Base-by-base conservation (phyloP, 106 monocot genomes). In the Apostasia shenzhenica region DNA sequence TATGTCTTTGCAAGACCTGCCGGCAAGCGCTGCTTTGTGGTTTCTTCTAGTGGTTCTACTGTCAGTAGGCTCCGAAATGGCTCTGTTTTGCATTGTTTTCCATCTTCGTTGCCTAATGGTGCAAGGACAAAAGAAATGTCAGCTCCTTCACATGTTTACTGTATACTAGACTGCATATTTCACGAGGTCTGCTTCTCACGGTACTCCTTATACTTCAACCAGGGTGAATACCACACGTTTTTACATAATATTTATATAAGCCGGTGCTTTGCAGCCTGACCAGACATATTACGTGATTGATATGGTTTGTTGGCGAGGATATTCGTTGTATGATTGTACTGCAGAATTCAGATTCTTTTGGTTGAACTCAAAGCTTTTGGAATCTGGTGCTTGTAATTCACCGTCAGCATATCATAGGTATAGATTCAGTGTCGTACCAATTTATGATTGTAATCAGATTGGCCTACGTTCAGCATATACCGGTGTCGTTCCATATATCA, bases 241-340 rank as follows among this genome's bases (percentile, higher is more conserved):
- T 1, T 57, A 45, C 1, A 52, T 10, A 54, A 3, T 50, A 48
- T 37, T 51, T 67, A 41, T 8, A 10, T 43, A 10, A 63, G 41
- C 7, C 77, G 12, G 39, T 74, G 6, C 14, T 42, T 77, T 86
- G 81, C 85, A 99, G 99, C 63, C 81, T 48, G 83, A 99, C 79
- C 84, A 90, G 66, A 99, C 93, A 58, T 99, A 99, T 62, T 99
- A 99, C 52, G 90, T 89, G 43, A 99, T 99, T 75, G 99, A 99
- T 67, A 87, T 99, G 99, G 75, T 99, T 51, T 93, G 93, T 76
- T 90, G 99, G 99, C 57, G 87, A 71, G 92, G 99, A 1, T 93
- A 99, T 63, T 85, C 99, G 48, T 81, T 90, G 48, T 99, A 99
- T 55, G 93, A 99, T 11, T 99, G 99, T 76, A 85, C 70, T 53